Evolutionary conservation across 805 yeast species (phyloP), one percentile per base, ranked within the genome.

Genomic region (Cyberlindnera lachancei): DNA sequence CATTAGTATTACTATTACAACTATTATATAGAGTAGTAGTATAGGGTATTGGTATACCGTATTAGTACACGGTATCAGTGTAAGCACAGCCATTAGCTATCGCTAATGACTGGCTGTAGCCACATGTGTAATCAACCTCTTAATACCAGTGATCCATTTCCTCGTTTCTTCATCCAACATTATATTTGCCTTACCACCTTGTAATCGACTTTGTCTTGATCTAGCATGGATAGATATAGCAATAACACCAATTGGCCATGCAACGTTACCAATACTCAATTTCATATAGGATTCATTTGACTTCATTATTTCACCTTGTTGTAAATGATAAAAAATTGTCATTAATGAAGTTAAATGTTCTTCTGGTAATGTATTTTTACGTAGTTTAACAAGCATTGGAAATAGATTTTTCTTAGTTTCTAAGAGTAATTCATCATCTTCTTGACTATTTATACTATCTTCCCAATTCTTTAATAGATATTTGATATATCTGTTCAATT

Each of bases 161-260:
- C 94, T 54, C 1, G 92, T 80, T 25, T 58, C 58, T 34, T 84
- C 94, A 50, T 80, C 84, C 34, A 75, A 72, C 87, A 85, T 79
- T 20, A 86, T 79, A 51, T 81, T 82, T 11, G 92, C 78, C 18
- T 63, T 60, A 28, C 64, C 65, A 14, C 76, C 74, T 6, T 73
- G 65, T 21, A 79, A 69, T 42, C 70, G 72, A 36, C 67, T 64
- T 32, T 72, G 76, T 1, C 81, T 76, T 34, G 77, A 70, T 38
- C 94, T 60, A 9, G 76, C 78, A 52, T 85, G 95, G 36, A 86
- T 83, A 30, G 92, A 86, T 12, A 86, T 80, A 35, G 73, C 73
- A 7, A 75, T 63, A 11, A 86, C 82, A 18, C 95, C 96, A 42
- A 85, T 80, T 3, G 96, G 96, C 94, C 94, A 86, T 5, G 92